Base-by-base conservation (phyloP, 768 basidiomycete genomes). In the Pluteus cervinus region DNA sequence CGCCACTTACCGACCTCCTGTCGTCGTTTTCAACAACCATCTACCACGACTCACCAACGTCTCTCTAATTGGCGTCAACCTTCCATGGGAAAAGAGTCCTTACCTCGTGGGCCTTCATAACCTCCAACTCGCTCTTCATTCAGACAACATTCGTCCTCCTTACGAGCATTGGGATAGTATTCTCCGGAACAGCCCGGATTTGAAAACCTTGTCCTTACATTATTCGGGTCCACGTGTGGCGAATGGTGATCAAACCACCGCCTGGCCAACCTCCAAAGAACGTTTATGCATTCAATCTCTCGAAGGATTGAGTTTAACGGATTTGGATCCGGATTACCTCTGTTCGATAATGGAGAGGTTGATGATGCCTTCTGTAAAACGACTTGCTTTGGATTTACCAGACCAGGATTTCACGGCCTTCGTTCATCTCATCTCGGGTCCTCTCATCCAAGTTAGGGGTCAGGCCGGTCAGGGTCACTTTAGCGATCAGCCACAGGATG, bases 11-110 rank as follows among this genome's bases (percentile, higher is more conserved):
- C 61, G 71, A 9, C 68, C 73, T 3, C 78, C 79, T 7, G 77
- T 80, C 5, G 57, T 66, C 40, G 68, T 79, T 22, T 79, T 81
- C 54, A 57, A 57, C 49, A 75, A 76, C 47, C 42, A 51, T 15
- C 60, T 78, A 8, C 79, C 78, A 8, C 55, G 58, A 5, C 56
- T 80, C 29, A 65, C 57, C 44, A 73, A 77, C 48, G 62, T 80
- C 34, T 76, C 75, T 12, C 60, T 81, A 32, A 76, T 79, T 44
- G 79, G 79, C 35, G 78, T 81, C 43, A 80, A 79, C 52, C 66
- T 81, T 21, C 73, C 73, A 3, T 81, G 77, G 77, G 62, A 58
- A 4, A 54, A 61, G 16, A 64, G 66, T 20, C 66, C 71, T 5
- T 77, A 71, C 56, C 66, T 80, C 38, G 53, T 55, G 17, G 62